phyloP scores from a whole-genome alignment of 257 asterid species.

The Galeopsis tetrahit region DNA sequence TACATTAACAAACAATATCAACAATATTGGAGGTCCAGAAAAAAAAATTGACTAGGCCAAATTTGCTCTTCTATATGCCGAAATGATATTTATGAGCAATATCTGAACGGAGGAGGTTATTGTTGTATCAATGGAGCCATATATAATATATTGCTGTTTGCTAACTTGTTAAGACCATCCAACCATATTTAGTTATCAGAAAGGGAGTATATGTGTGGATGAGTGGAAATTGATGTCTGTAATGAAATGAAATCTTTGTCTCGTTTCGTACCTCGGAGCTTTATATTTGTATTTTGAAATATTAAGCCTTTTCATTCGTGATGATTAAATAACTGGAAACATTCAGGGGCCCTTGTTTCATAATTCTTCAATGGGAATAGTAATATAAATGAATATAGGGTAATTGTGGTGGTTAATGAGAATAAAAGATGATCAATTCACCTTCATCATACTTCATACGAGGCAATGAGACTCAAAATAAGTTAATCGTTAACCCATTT shows the following conservation, averaged over 20 bases:
- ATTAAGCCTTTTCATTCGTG: conserved; percentile 4
- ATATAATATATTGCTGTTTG: background rate
- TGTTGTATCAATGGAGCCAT: background rate
- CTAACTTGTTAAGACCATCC: conserved; percentile 24
- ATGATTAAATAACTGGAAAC: conserved; percentile 20
- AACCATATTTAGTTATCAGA: conserved; percentile 18
- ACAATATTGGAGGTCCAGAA: background rate
- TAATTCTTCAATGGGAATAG: too few relatives aligned
- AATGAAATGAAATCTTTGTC: conserved; percentile 23
- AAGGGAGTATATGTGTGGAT: conserved; percentile 10
- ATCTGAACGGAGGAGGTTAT: conserved; percentile 1
- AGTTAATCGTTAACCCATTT: background rate
- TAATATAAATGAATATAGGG: too few relatives aligned
- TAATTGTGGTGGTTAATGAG: too few relatives aligned
- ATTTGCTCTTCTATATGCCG: background rate
- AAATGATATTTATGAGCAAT: conserved; percentile 27
- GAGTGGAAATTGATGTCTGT: conserved; percentile 12
- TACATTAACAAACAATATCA: background rate
- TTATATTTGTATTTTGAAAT: conserved; percentile 18
- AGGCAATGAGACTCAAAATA: too few relatives aligned
- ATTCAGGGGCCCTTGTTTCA: background rate
- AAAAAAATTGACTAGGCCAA: background rate
- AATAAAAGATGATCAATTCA: too few relatives aligned
- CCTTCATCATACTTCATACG: too few relatives aligned
- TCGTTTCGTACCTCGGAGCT: conserved; percentile 14